These are phyloP conservation scores for Tremella yokohamensis DNA, from an alignment of 768 basidiomycete genomes.

Conservation along the genomic window DNA sequence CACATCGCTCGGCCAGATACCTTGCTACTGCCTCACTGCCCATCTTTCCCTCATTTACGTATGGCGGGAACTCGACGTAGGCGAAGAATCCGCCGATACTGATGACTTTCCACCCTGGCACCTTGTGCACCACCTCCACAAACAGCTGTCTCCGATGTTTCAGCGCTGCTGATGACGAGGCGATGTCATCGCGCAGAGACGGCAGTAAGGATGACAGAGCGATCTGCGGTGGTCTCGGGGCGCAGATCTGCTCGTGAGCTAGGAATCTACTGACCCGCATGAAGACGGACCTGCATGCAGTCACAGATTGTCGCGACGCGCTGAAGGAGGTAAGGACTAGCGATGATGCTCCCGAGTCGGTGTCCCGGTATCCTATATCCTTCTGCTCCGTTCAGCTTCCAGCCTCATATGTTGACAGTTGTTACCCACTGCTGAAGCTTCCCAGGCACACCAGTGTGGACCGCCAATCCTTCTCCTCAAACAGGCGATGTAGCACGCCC, in stretches of 20 bases:
- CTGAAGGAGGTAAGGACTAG: slow-evolving; percentile 59
- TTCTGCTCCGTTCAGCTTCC: slow-evolving; percentile 22
- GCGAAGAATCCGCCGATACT: slow-evolving; percentile 73
- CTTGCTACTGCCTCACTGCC: slow-evolving; percentile 59
- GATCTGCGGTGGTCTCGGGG: slow-evolving; percentile 68
- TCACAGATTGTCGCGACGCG: slow-evolving; percentile 65
- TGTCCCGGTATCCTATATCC: slow-evolving; percentile 62
- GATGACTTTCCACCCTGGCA: slow-evolving; percentile 61
- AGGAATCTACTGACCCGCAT: neutral
- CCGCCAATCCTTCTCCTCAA: slow-evolving; percentile 58
- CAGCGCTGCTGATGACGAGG: slow-evolving; percentile 57
- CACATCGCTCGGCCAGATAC: slow-evolving; percentile 61
- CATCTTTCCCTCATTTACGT: slow-evolving; percentile 25
- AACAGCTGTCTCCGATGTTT: slow-evolving; percentile 61
- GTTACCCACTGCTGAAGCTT: slow-evolving; percentile 69
- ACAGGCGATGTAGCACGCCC: slow-evolving; percentile 45
- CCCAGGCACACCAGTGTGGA: slow-evolving; percentile 65
- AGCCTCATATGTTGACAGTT: slow-evolving; percentile 54
- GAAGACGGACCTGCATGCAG: slow-evolving; percentile 60
- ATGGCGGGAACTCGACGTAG: slow-evolving; percentile 58
- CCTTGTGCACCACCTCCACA: slow-evolving; percentile 54
- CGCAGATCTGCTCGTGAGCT: slow-evolving; percentile 57
- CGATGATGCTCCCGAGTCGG: slow-evolving; percentile 69
- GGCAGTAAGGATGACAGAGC: slow-evolving; percentile 62
- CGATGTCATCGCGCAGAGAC: slow-evolving; percentile 58